Conservation (phyloP, 148 eudicot genomes). For the Diospyros kaki region DNA sequence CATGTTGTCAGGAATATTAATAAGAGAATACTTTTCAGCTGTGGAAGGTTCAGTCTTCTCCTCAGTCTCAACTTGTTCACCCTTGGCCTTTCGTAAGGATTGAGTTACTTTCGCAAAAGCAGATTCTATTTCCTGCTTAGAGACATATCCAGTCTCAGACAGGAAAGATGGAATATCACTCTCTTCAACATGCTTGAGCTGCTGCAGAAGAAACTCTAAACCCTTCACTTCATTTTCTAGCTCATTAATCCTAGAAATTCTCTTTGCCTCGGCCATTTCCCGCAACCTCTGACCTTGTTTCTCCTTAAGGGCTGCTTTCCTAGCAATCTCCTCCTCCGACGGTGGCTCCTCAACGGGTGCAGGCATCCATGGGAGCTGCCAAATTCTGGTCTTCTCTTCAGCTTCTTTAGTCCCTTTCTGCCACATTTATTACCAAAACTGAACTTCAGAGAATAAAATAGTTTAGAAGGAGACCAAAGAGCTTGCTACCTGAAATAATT, state of each 20-base stretch:
- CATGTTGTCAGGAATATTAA: conserved; percentile 74
- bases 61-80: conserved; percentile 71
- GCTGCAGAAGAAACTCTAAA: conserved; percentile 75
- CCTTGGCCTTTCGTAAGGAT: conserved; percentile 75
- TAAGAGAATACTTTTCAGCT: conserved; percentile 69
- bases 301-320: conserved; percentile 94
- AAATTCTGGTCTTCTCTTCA: conserved; percentile 77
- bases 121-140: conserved; percentile 79
- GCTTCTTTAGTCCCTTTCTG: conserved; percentile 84
- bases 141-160: conserved; percentile 58
- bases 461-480: conserved; percentile 2
- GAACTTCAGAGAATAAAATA: conserved; percentile 12
- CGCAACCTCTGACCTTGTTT: conserved; percentile 85
- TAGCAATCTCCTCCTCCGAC: conserved; percentile 84
- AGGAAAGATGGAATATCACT: conserved; percentile 60
- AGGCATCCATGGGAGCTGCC: conserved; percentile 97
- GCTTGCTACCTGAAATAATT: conserved; percentile 65
- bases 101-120: conserved; percentile 60
- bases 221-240: conserved; percentile 79
- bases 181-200: conserved; percentile 58
- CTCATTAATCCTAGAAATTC: conserved; percentile 72
- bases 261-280: conserved; percentile 95
- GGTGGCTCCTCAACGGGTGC: conserved; percentile 78
- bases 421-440: conserved; percentile 15
- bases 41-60: conserved; percentile 59